Percentiles rank a stretch among this genome's conserved stretches.
Conservation (phyloP, 495 filamentous ascomycete genomes). For the Paragyromitra xinjiangensis region DNA sequence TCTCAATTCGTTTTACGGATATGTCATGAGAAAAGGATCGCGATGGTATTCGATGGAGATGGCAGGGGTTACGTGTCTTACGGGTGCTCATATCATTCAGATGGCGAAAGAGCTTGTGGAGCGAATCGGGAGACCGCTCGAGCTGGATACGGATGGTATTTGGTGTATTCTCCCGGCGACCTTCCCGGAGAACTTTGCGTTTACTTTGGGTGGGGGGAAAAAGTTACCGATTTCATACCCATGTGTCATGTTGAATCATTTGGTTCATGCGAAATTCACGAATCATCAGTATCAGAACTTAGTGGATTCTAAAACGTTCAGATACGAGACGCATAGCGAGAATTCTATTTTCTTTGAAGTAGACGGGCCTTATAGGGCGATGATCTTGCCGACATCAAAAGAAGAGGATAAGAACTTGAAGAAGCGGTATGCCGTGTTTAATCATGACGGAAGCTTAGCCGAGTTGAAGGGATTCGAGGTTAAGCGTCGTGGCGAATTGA, state of each 20-base stretch:
- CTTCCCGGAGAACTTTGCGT: slow-evolving; percentile 96
- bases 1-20: slow-evolving; percentile 98
- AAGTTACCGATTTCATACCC: slow-evolving; percentile 95
- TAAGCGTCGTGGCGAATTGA: slow-evolving; percentile 96
- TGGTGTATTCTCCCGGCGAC: slow-evolving; percentile 99
- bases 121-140: slow-evolving; percentile 88
- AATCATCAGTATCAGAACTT: slow-evolving; percentile 97
- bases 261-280: slow-evolving; percentile 93
- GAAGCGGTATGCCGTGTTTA: slow-evolving; percentile 99
- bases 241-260: slow-evolving; percentile 98
- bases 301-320: slow-evolving; percentile 77
- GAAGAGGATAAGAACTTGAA: slow-evolving; percentile 99
- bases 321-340: slow-evolving; percentile 94
- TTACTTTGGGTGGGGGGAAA: slow-evolving; percentile 93
- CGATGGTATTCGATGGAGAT: slow-evolving; percentile 99
- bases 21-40: slow-evolving; percentile 98
- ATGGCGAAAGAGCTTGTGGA: slow-evolving; percentile 95
- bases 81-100: slow-evolving; percentile 96
- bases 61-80: slow-evolving; percentile 98
- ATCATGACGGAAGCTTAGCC: slow-evolving; percentile 94
- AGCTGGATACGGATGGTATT: slow-evolving; percentile 99
- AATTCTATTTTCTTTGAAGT: slow-evolving; percentile 99
- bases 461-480: slow-evolving; percentile 98
- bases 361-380: slow-evolving; percentile 94
- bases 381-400: slow-evolving; percentile 96